Evolutionary conservation across 108 stramenopile genomes (phyloP).

Genomic region (Discostella pseudostelligera): DNA sequence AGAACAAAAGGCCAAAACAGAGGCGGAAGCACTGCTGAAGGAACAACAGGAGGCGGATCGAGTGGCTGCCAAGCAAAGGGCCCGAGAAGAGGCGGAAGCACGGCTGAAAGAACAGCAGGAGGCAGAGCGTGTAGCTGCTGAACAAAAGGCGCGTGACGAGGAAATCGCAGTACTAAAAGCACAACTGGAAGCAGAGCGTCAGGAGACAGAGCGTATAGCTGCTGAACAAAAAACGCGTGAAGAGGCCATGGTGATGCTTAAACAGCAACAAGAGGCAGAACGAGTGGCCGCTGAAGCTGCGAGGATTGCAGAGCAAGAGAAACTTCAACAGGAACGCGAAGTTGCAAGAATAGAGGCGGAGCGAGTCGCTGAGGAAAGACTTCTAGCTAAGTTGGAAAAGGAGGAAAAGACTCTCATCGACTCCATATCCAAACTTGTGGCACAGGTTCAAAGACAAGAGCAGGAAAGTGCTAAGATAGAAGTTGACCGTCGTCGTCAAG

Average conservation of each 20-base stretch:
- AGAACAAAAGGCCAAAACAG: slow-evolving; percentile 5
- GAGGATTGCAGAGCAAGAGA: slow-evolving; percentile 7
- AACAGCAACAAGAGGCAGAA: slow-evolving; percentile 2
- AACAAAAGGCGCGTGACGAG: slow-evolving; percentile 4
- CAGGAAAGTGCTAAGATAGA: slow-evolving; percentile 1
- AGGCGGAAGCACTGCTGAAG: background rate
- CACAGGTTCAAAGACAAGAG: slow-evolving; percentile 4
- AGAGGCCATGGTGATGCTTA: background rate
- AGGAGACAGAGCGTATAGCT: background rate
- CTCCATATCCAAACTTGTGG: background rate
- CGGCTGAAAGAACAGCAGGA: background rate
- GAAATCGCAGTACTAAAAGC: background rate
- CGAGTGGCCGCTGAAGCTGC: slow-evolving; percentile 5
- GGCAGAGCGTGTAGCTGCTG: slow-evolving; percentile 1
- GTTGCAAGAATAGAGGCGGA: slow-evolving; percentile 1
- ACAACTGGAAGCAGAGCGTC: slow-evolving; percentile 1
- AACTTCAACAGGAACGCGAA: slow-evolving; percentile 2
- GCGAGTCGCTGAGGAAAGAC: background rate
- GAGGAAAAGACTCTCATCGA: background rate
- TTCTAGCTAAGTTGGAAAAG: background rate
- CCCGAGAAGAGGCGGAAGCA: background rate
- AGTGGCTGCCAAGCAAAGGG: background rate
- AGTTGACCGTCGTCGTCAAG: slow-evolving; percentile 3
- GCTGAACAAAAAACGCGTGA: background rate
- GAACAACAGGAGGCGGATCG: slow-evolving; percentile 2